Conservation (phyloP, 2,329 filamentous ascomycete species). For the Fusarium tjaetaba region DNA sequence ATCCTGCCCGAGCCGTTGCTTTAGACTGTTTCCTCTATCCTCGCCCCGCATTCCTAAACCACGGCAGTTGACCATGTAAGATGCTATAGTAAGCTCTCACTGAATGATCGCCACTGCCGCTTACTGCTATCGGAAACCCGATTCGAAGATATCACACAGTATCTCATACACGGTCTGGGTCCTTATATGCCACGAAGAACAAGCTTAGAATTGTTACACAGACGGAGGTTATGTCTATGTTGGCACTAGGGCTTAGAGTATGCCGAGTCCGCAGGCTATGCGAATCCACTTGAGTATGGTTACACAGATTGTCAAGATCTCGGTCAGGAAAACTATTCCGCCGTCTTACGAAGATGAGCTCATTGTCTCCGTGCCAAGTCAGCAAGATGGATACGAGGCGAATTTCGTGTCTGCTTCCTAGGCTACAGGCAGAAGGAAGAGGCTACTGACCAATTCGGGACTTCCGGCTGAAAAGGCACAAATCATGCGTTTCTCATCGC, state of each 20-base stretch:
- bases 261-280: background rate
- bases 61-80: background rate
- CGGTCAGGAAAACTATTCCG: background rate
- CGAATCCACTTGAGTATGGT: background rate
- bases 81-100: background rate
- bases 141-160: background rate
- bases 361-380: no score
- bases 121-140: background rate
- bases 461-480: no score
- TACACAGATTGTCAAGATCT: background rate
- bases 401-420: fast-evolving
- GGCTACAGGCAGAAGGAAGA: background rate
- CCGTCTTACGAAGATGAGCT: background rate
- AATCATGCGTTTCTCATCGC: no score
- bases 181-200: background rate
- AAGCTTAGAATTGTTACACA: background rate
- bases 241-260: background rate
- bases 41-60: no score
- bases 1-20: background rate
- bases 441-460: background rate
- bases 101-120: background rate
- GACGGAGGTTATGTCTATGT: background rate
- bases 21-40: background rate
- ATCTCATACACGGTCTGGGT: background rate
- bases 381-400: background rate